These are phyloP conservation scores for Tulasnella sp. DNA, from an alignment of 768 basidiomycete species.

Conservation along the genomic window DNA sequence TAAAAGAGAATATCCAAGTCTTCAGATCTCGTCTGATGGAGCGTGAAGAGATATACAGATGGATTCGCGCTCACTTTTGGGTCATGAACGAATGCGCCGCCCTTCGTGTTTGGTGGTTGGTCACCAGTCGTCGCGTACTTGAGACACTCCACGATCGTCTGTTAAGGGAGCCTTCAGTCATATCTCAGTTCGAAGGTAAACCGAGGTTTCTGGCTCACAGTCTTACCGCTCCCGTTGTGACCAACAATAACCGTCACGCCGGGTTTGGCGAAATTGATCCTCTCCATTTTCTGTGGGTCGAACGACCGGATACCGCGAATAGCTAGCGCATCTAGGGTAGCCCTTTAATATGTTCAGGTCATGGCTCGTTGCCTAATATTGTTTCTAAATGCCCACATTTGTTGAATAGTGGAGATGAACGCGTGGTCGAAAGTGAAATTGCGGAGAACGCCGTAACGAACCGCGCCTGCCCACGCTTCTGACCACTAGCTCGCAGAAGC, in stretches of 20 bases:
- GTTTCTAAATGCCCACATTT: too few species aligned
- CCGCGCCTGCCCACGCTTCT: too few species aligned
- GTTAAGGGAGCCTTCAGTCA: not conserved
- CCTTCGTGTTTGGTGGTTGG: constrained; percentile 92
- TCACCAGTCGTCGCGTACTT: constrained; percentile 99
- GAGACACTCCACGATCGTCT: constrained; percentile 96
- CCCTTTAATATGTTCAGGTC: too few species aligned
- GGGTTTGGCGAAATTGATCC: constrained; percentile 95
- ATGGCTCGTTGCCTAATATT: too few species aligned
- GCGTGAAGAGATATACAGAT: not conserved
- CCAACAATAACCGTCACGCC: constrained; percentile 93
- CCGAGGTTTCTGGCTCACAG: constrained; percentile 30
- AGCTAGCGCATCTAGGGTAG: constrained; percentile 81
- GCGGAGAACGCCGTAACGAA: not conserved
- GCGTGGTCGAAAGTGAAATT: not conserved
- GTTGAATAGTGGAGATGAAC: too few species aligned
- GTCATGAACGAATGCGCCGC: constrained; percentile 97
- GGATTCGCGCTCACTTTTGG: constrained; percentile 49
- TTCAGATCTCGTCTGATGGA: not conserved
- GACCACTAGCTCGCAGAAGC: too few species aligned
- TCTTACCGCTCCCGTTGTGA: constrained; percentile 97
- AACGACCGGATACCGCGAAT: constrained; percentile 92
- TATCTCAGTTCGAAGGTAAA: not conserved
- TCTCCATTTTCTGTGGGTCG: constrained; percentile 84
- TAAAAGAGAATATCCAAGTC: constrained; percentile 14